A percentile compares a stretch with the other conserved stretches of the same genome.
Evolutionary conservation across 805 yeast genomes (phyloP).

Genomic region (Candida andamanensis): DNA sequence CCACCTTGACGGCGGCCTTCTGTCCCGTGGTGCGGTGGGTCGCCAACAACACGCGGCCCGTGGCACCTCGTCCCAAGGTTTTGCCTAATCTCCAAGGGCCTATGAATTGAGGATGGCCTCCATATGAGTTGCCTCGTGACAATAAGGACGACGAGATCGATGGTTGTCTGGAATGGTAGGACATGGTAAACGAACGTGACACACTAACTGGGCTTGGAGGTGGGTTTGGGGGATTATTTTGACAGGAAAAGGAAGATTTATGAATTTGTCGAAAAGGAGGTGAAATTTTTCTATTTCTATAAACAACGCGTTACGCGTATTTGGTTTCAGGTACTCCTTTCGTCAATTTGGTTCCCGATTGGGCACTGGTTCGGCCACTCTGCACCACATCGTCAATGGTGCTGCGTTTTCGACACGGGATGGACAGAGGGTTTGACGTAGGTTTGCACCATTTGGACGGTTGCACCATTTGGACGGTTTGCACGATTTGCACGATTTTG

Average conservation of each 20-base stretch:
- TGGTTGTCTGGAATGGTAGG: conserved; percentile 52
- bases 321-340: too few species aligned
- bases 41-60: conserved; percentile 74
- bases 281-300: conserved; percentile 6
- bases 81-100: conserved; percentile 84
- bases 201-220: conserved; percentile 1
- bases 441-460: too few species aligned
- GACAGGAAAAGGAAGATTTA: too few species aligned
- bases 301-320: conserved; percentile 14
- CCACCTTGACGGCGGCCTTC: conserved; percentile 79
- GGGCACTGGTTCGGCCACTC: too few species aligned
- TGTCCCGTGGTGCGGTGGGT: conserved; percentile 66
- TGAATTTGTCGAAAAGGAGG: conserved; percentile 14
- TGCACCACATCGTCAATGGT: too few species aligned
- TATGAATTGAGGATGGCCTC: conserved; percentile 46
- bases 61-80: conserved; percentile 77
- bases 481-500: too few species aligned
- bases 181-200: conserved; percentile 14
- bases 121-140: conserved; percentile 40
- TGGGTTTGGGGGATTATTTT: not conserved
- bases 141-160: conserved; percentile 55
- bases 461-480: too few species aligned
- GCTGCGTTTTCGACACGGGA: too few species aligned
- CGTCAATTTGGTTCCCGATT: too few species aligned
- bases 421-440: too few species aligned